Base-by-base conservation (phyloP, 2,329 filamentous ascomycete genomes). In the Fusarium sp. region DNA sequence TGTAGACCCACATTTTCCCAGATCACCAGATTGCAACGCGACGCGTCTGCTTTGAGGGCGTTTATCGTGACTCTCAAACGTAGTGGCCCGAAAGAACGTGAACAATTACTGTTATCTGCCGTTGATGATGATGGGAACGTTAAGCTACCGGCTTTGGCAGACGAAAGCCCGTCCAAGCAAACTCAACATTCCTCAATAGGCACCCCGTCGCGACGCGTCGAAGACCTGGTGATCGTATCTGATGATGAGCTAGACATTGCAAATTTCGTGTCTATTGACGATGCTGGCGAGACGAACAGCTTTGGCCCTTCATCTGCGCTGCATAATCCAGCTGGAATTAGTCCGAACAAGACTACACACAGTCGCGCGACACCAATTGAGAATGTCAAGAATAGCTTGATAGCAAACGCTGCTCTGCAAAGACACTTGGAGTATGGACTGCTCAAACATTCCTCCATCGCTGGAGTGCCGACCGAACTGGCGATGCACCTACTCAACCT, bases 271-370 rank as follows among this genome's bases (percentile, higher is more conserved):
- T 63, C 61, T 0, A 21, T 63, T 6, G 59, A 63, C 2, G 61
- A 63, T 5, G n/a, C 37, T 11, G 61, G 61, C 4, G 28, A 45
- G 28, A 58, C 59, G 2, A 63, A 40, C 14, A 63, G 59, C 7
- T 63, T 63, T 18, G 61, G 61, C 5, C 61, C 61, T 7, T 63
- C 61, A 1, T 63, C 61, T 7, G 61, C 61, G 2, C 18, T 63
- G 0, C 59, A 63, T 5, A 63, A 63, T 3, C 59, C 61, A 11
- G 43, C 61, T 32, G 57, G 25, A 8, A 63, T 9, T 1, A 25
- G 42, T 1, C 34, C 14, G 3, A 25, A 7, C 12, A 45, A 28
- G 3, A 10, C 11, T 1, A n/a, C 37, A 12, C 27, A 27, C 12
- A 30, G 5, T 14, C 23, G 13, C 2, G 43, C 43, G 2, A 32